Percentiles rank a stretch among this genome's conserved stretches.
phyloP scores from a whole-genome alignment of 441 rosid species.

The Gossypium lobatum region DNA sequence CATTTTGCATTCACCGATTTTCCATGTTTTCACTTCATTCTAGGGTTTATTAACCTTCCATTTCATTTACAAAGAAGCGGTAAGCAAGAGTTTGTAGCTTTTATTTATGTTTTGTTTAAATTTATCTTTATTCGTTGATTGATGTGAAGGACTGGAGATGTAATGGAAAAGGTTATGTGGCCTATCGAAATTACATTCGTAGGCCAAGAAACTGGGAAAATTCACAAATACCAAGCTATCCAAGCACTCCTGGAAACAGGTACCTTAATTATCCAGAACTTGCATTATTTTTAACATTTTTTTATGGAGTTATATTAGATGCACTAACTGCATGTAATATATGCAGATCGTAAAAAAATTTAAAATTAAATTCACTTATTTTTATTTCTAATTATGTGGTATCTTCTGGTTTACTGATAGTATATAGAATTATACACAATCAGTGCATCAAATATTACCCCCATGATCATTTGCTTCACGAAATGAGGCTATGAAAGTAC shows the following conservation, averaged over 20 bases:
- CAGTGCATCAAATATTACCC: too few species aligned
- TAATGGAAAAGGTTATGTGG: conserved; percentile 83
- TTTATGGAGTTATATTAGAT: too few species aligned
- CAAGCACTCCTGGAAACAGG: conserved; percentile 91
- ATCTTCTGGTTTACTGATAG: too few species aligned
- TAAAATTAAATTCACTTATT: too few species aligned
- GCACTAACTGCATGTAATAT: too few species aligned
- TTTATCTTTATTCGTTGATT: conserved; percentile 15
- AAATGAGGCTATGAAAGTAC: not conserved
- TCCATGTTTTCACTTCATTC: not conserved
- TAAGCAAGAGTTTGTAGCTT: not conserved
- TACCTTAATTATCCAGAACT: conserved; percentile 19
- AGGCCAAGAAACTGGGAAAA: conserved; percentile 83
- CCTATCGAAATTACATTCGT: conserved; percentile 76
- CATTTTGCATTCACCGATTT: not conserved
- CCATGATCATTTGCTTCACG: not conserved
- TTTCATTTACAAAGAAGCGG: not conserved
- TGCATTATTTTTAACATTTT: not conserved
- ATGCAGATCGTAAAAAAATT: too few species aligned
- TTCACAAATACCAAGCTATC: conserved; percentile 45
- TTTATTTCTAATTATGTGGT: too few species aligned
- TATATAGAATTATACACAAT: too few species aligned
- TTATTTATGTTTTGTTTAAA: not conserved
- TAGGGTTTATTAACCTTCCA: not conserved
- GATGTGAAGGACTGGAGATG: conserved; percentile 83